Conservation (phyloP, 345 rosid species). For the Punica granatum region DNA sequence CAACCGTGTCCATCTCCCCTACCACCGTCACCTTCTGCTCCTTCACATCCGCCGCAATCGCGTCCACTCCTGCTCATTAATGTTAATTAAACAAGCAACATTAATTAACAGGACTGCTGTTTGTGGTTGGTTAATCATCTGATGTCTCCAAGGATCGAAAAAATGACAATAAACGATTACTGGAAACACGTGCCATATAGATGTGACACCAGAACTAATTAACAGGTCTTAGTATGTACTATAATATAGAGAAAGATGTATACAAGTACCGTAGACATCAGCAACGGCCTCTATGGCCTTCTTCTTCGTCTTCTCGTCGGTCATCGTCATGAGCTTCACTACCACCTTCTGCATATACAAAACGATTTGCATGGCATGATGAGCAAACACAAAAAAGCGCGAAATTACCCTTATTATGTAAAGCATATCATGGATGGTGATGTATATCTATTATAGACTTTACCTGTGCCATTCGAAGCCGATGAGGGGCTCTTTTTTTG, state of each 20-base stretch:
- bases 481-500: too few relatives aligned
- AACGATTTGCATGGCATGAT: not conserved
- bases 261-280: not conserved
- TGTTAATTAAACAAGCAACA: not conserved
- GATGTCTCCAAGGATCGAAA: too few relatives aligned
- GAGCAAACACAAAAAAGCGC: not conserved
- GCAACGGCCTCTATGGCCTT: constrained; percentile 36
- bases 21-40: constrained; percentile 84
- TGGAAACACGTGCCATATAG: too few relatives aligned
- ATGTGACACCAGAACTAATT: too few relatives aligned
- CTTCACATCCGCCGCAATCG: constrained; percentile 78
- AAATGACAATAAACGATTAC: too few relatives aligned
- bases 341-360: constrained; percentile 24
- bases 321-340: constrained; percentile 10
- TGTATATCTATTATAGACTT: not conserved
- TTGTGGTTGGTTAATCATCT: too few relatives aligned
- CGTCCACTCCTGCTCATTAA: constrained; percentile 81
- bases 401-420: too few relatives aligned
- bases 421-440: not conserved
- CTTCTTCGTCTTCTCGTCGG: constrained; percentile 34
- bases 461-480: not conserved
- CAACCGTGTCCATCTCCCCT: constrained; percentile 79
- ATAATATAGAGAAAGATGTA: not conserved
- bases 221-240: not conserved
- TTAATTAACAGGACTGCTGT: not conserved